phyloP scores from a whole-genome alignment of 345 rosid species.

The Boechera stricta region DNA sequence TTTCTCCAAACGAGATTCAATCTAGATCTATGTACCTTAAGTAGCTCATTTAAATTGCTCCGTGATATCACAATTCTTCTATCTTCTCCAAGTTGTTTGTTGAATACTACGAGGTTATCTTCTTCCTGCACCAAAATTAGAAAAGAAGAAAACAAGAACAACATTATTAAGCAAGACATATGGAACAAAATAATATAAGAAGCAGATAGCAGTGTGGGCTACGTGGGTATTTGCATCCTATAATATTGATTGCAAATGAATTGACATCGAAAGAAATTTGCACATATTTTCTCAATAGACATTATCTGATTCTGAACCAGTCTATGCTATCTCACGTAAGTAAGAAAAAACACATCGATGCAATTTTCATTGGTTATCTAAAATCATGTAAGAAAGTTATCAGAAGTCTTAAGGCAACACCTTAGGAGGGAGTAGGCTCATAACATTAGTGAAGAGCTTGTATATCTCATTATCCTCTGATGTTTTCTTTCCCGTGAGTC shows the following conservation, averaged over 20 bases:
- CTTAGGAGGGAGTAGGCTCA: constrained; percentile 77
- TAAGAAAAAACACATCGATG: neutral
- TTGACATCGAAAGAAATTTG: neutral
- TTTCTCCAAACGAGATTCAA: neutral
- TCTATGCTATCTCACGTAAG: neutral
- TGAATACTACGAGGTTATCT: constrained; percentile 66
- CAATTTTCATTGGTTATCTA: neutral
- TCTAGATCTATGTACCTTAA: constrained; percentile 58
- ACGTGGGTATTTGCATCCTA: neutral
- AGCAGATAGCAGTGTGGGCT: constrained; percentile 11
- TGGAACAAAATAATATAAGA: constrained; percentile 6
- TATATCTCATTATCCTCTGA: constrained; percentile 68
- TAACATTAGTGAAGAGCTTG: constrained; percentile 82
- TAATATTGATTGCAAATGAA: neutral
- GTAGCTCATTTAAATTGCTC: constrained; percentile 82
- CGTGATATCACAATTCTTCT: constrained; percentile 79
- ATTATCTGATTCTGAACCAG: neutral
- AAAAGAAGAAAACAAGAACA: constrained; percentile 23
- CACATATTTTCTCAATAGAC: neutral
- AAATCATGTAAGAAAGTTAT: constrained; percentile 1
- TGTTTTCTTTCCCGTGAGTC: constrained; percentile 63
- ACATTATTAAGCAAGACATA: constrained; percentile 23
- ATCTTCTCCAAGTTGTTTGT: constrained; percentile 93
- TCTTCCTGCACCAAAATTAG: constrained; percentile 64
- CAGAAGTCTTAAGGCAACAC: constrained; percentile 45